Percentiles rank a stretch among this genome's conserved stretches.
Conservation (phyloP, 139 green algal species). For the Chlorella sorokiniana region DNA sequence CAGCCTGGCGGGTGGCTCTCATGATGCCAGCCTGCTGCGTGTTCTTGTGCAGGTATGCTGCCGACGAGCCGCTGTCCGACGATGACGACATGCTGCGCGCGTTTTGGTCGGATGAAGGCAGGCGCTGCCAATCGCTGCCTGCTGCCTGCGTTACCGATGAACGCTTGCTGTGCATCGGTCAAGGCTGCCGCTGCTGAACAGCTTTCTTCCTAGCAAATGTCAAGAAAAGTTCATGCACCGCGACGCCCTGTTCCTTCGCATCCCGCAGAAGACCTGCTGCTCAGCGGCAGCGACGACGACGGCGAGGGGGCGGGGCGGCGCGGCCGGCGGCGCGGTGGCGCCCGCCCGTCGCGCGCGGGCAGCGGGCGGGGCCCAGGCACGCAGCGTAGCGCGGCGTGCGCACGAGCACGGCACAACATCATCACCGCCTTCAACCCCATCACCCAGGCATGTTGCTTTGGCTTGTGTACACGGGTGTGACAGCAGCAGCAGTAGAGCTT, state of each 20-base stretch:
- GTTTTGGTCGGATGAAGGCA: conserved; percentile 69
- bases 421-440: conserved; percentile 76
- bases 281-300: neutral
- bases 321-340: conserved; percentile 6
- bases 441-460: conserved; percentile 46
- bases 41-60: conserved; percentile 30
- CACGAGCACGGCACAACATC: conserved; percentile 46
- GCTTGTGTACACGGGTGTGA: neutral
- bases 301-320: conserved; percentile 1
- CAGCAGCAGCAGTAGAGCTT: no score
- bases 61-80: conserved; percentile 47
- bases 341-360: conserved; percentile 6
- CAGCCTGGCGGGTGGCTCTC: neutral
- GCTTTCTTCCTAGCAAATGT: no score
- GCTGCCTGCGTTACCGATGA: neutral
- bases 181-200: no score
- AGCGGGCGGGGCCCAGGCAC: neutral
- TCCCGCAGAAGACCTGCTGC: conserved; percentile 1
- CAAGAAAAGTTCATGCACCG: no score
- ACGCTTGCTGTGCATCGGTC: no score
- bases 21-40: neutral
- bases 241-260: no score
- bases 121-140: neutral
- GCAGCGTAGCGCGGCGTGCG: conserved; percentile 25
- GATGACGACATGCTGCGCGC: conserved; percentile 60